phyloP scores from a whole-genome alignment of 2,329 filamentous ascomycete genomes.

The Ceratocystis destructans region DNA sequence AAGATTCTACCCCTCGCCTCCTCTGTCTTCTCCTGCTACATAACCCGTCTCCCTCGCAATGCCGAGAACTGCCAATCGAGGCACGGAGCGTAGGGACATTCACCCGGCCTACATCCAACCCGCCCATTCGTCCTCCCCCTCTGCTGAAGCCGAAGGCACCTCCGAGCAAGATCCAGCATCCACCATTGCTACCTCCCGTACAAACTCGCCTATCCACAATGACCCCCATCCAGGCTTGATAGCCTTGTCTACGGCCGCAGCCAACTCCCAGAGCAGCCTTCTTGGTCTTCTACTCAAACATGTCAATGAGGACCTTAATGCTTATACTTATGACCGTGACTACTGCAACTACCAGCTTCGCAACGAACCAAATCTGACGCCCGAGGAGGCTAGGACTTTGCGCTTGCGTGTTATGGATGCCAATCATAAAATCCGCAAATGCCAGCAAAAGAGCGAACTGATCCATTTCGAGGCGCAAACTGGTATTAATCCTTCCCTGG shows the following conservation, averaged over 20 bases:
- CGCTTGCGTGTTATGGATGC: slow-evolving; percentile 33
- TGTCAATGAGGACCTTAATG: slow-evolving; percentile 31
- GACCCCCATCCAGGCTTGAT: slow-evolving; percentile 10
- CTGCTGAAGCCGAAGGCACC: not conserved
- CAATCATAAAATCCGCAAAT: slow-evolving; percentile 32
- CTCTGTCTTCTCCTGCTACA: not conserved
- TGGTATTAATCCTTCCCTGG: slow-evolving; percentile 10
- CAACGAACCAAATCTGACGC: slow-evolving; percentile 26
- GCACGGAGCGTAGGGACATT: not conserved
- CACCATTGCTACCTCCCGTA: slow-evolving; percentile 9
- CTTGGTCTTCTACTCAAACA: slow-evolving; percentile 23
- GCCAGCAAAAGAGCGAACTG: slow-evolving; percentile 28
- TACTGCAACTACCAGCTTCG: slow-evolving; percentile 29
- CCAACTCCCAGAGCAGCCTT: slow-evolving; percentile 12
- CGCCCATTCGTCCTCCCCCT: slow-evolving; percentile 1
- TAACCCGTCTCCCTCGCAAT: not conserved
- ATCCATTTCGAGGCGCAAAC: slow-evolving; percentile 26
- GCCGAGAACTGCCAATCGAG: not conserved
- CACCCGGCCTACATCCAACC: slow-evolving; percentile 4
- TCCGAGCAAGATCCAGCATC: slow-evolving; percentile 7
- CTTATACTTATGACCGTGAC: slow-evolving; percentile 32
- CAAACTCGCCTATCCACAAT: not conserved
- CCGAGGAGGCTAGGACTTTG: slow-evolving; percentile 30
- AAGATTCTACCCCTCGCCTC: not conserved
- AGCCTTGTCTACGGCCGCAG: slow-evolving; percentile 11